phyloP scores from a whole-genome alignment of 441 rosid species.

The Brassica balearica region DNA sequence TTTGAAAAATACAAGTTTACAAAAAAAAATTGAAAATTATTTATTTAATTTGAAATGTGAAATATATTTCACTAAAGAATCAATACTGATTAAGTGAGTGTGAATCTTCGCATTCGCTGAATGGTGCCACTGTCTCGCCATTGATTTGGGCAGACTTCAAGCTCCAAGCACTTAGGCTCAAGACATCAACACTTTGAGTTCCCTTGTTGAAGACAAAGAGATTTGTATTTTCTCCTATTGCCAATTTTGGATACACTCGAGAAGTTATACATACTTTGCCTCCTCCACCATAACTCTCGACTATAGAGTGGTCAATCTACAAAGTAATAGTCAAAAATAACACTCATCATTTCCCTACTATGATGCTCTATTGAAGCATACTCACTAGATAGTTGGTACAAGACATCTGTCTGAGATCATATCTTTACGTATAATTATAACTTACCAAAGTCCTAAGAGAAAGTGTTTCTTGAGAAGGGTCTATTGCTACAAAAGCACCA shows the following conservation, averaged over 20 bases:
- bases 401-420: not conserved
- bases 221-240: slow-evolving; percentile 48
- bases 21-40: not conserved
- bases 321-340: not conserved
- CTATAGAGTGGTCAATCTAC: slow-evolving; percentile 77
- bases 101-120: slow-evolving; percentile 6
- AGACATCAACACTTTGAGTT: slow-evolving; percentile 47
- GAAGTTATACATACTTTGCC: slow-evolving; percentile 75
- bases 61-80: slow-evolving; percentile 1
- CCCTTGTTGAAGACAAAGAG: slow-evolving; percentile 74
- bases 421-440: too few species aligned
- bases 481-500: slow-evolving; percentile 53
- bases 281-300: slow-evolving; percentile 74
- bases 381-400: too few species aligned
- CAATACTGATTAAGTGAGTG: slow-evolving; percentile 30
- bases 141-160: slow-evolving; percentile 63
- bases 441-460: slow-evolving; percentile 53
- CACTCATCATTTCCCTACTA: not conserved
- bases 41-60: slow-evolving; percentile 1
- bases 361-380: not conserved
- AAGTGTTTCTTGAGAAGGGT: slow-evolving; percentile 46
- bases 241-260: slow-evolving; percentile 67
- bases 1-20: not conserved
- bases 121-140: slow-evolving; percentile 10
- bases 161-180: slow-evolving; percentile 64